Percentiles rank a stretch among this genome's conserved stretches.
Conservation (phyloP, 257 asterid species). For the Salvia hispanica region DNA sequence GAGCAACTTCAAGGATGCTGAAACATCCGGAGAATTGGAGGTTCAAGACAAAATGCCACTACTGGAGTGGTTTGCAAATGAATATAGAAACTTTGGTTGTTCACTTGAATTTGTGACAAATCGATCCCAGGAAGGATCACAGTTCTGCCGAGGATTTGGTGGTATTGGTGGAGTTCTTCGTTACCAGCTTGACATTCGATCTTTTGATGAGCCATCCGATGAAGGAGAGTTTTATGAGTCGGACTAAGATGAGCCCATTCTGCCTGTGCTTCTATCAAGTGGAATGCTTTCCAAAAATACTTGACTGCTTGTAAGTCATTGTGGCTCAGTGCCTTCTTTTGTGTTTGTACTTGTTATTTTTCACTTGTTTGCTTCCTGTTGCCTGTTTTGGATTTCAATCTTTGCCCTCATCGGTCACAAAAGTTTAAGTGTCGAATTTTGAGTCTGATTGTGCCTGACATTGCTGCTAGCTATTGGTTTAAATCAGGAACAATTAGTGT, state of each 20-base stretch:
- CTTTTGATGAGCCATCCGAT: conserved; percentile 60
- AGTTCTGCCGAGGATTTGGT: conserved; percentile 67
- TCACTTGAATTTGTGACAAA: conserved; percentile 63
- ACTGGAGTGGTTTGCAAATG: conserved; percentile 68
- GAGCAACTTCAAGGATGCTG: conserved; percentile 53
- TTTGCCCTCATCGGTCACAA: conserved; percentile 13
- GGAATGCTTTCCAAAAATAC: neutral
- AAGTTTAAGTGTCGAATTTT: conserved; percentile 4
- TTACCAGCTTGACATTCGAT: conserved; percentile 59
- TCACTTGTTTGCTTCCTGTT: conserved; percentile 20
- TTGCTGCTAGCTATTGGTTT: neutral
- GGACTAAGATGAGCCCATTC: conserved; percentile 38
- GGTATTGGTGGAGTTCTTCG: conserved; percentile 68
- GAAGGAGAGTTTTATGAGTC: conserved; percentile 51
- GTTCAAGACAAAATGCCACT: conserved; percentile 57
- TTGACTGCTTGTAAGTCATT: conserved; percentile 21
- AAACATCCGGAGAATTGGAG: conserved; percentile 46
- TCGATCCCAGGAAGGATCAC: conserved; percentile 64
- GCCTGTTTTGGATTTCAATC: conserved; percentile 9
- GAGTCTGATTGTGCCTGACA: conserved; percentile 13
- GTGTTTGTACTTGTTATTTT: conserved; percentile 29
- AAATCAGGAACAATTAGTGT: neutral
- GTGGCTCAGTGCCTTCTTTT: conserved; percentile 24
- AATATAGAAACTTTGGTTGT: conserved; percentile 61
- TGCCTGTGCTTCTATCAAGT: neutral